These are phyloP conservation scores for Excoecaria cochinchinensis DNA, from an alignment of 345 rosid species.

Conservation along the genomic window DNA sequence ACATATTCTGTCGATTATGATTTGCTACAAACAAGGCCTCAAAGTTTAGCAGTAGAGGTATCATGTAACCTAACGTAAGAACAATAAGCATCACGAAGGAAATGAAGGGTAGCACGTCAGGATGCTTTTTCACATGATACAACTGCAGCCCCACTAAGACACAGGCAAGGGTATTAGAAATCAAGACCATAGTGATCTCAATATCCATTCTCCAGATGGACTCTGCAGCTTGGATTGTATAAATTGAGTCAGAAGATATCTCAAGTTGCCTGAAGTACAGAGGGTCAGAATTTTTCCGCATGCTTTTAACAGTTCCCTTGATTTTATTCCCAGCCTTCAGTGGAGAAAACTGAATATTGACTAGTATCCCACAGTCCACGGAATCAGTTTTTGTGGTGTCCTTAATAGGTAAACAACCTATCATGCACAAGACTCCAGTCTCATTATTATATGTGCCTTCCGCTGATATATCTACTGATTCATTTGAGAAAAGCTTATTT, in stretches of 20 bases:
- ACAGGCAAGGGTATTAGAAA: conserved; percentile 73
- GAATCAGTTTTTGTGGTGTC: conserved; percentile 26
- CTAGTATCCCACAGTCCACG: conserved; percentile 60
- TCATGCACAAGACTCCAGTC: conserved; percentile 76
- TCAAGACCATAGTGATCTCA: conserved; percentile 72
- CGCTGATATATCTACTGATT: conserved; percentile 49
- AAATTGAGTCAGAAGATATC: conserved; percentile 57
- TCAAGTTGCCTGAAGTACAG: conserved; percentile 57
- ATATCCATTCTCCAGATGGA: conserved; percentile 91
- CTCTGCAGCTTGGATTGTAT: conserved; percentile 54
- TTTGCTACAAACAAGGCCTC: conserved; percentile 60
- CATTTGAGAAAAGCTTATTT: conserved; percentile 22
- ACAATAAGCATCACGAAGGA: conserved; percentile 61
- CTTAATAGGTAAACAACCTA: conserved; percentile 57
- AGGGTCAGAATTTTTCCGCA: conserved; percentile 54
- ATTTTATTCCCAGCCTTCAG: conserved; percentile 43
- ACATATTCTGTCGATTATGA: conserved; percentile 46
- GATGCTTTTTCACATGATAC: conserved; percentile 68
- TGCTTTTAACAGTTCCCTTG: conserved; percentile 71
- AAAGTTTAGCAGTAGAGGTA: conserved; percentile 73
- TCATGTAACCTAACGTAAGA: conserved; percentile 74
- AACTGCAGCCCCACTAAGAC: conserved; percentile 70
- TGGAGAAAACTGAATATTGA: conserved; percentile 56
- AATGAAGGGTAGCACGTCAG: conserved; percentile 62
- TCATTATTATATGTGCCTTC: conserved; percentile 71